Percentiles rank a stretch among this genome's conserved stretches.
Evolutionary conservation across 2,329 filamentous ascomycete species (phyloP).

Genomic region (Hypoxylon sp.): DNA sequence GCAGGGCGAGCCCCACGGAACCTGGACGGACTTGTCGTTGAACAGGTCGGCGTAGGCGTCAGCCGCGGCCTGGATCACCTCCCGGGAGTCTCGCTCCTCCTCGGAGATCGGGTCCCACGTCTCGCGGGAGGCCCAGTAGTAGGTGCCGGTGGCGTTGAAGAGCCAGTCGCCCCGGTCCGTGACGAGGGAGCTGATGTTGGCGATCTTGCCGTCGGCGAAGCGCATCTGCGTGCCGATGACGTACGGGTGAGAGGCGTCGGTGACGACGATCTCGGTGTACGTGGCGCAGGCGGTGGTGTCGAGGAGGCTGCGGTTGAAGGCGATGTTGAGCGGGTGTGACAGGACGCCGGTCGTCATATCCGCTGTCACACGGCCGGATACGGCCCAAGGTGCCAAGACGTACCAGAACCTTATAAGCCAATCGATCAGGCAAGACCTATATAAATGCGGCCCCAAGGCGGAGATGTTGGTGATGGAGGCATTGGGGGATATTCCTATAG

Average conservation of each 20-base stretch:
- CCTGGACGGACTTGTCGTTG: slow-evolving; percentile 47
- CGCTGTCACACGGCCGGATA: no score
- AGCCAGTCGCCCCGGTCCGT: slow-evolving; percentile 50
- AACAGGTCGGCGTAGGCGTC: slow-evolving; percentile 51
- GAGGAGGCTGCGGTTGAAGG: slow-evolving; percentile 48
- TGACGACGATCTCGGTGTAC: slow-evolving; percentile 49
- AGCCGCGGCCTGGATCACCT: slow-evolving; percentile 47
- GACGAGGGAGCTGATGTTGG: slow-evolving; percentile 45
- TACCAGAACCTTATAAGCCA: no score
- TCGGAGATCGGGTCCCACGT: slow-evolving; percentile 47
- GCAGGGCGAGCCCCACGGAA: slow-evolving; percentile 51
- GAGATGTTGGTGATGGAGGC: no score
- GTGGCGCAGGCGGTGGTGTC: slow-evolving; percentile 50
- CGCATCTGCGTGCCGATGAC: slow-evolving; percentile 50
- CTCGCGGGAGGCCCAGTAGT: slow-evolving; percentile 48
- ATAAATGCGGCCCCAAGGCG: no score
- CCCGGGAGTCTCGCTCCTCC: slow-evolving; percentile 45
- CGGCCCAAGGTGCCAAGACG: no score
- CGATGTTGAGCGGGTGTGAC: slow-evolving; percentile 45
- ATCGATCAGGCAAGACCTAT: no score
- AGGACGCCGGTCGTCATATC: slow-evolving; percentile 45
- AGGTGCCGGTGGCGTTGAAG: slow-evolving; percentile 49
- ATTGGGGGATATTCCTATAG: no score
- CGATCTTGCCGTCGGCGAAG: slow-evolving; percentile 40
- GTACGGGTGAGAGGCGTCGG: slow-evolving; percentile 46